A percentile compares a stretch with the other conserved stretches of the same genome.
Conservation (phyloP, 805 yeast species). For the Lachancea quebecensis region DNA sequence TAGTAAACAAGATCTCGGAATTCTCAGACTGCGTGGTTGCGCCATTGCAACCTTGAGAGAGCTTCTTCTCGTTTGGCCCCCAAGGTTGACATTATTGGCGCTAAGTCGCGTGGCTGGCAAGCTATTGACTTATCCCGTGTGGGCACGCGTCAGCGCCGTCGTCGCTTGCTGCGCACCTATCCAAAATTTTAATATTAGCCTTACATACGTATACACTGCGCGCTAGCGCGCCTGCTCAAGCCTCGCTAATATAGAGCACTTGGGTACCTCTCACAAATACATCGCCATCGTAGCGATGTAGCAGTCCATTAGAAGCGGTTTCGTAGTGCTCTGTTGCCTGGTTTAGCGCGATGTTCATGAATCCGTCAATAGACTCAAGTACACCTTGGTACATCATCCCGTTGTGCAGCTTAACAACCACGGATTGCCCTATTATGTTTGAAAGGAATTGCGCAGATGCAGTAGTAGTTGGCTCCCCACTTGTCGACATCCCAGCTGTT, state of each 20-base stretch:
- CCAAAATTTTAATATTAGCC: background rate
- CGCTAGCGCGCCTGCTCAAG: slow-evolving; percentile 8
- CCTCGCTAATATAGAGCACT: slow-evolving; percentile 33
- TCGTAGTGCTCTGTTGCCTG: slow-evolving; percentile 56
- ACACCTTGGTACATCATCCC: slow-evolving; percentile 78
- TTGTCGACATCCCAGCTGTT: slow-evolving; percentile 1
- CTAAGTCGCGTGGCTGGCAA: too few relatives aligned
- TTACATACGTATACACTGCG: background rate
- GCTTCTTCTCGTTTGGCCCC: too few relatives aligned
- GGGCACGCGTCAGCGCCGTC: background rate
- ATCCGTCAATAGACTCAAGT: slow-evolving; percentile 89
- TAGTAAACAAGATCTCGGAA: background rate
- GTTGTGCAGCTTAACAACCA: slow-evolving; percentile 75
- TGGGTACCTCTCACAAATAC: slow-evolving; percentile 34
- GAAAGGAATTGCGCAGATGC: slow-evolving; percentile 76
- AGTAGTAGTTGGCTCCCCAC: slow-evolving; percentile 9
- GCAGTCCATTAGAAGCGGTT: slow-evolving; percentile 24
- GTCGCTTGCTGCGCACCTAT: background rate
- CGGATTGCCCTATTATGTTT: slow-evolving; percentile 71
- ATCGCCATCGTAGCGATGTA: slow-evolving; percentile 28
- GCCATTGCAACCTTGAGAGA: background rate
- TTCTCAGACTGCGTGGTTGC: background rate
- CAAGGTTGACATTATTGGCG: too few relatives aligned
- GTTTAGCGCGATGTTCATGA: slow-evolving; percentile 88
- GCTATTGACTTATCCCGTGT: too few relatives aligned